Conservation (phyloP, 1,139 yeast species). For the Lodderomyces pseudojiufengensis region DNA sequence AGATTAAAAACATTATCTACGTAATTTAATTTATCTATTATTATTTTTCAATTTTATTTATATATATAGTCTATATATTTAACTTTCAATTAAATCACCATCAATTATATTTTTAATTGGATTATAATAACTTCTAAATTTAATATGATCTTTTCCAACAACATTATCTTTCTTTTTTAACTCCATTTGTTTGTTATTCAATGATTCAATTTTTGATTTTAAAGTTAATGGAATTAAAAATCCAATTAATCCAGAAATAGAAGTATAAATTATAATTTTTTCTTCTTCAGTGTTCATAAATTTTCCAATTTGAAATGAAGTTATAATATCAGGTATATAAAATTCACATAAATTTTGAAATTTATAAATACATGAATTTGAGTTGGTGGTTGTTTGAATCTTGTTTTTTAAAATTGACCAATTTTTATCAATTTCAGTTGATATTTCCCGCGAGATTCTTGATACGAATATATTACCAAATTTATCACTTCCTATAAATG, state of each 20-base stretch:
- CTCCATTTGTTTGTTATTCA: conserved; percentile 50
- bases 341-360: conserved; percentile 56
- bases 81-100: conserved; percentile 79
- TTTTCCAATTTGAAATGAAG: conserved; percentile 52
- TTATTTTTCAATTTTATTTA: conserved; percentile 58
- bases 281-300: conserved; percentile 39
- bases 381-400: conserved; percentile 28
- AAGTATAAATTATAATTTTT: conserved; percentile 66
- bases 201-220: conserved; percentile 58
- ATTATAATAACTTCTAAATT: conserved; percentile 72
- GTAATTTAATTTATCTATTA: conserved; percentile 58
- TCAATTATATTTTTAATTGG: conserved; percentile 78
- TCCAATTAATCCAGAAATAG: conserved; percentile 81
- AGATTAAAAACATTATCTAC: conserved; percentile 37
- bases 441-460: conserved; percentile 49
- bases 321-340: conserved; percentile 67
- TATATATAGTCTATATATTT: too few relatives aligned
- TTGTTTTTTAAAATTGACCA: conserved; percentile 39
- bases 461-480: conserved; percentile 77
- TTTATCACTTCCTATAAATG: conserved; percentile 83
- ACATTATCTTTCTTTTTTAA: conserved; percentile 36
- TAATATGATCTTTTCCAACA: conserved; percentile 64
- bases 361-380: conserved; percentile 55
- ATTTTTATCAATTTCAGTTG: conserved; percentile 49
- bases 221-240: conserved; percentile 64